These are phyloP conservation scores for Pterula multifida DNA, from an alignment of 1,284 basidiomycete genomes.

Conservation along the genomic window DNA sequence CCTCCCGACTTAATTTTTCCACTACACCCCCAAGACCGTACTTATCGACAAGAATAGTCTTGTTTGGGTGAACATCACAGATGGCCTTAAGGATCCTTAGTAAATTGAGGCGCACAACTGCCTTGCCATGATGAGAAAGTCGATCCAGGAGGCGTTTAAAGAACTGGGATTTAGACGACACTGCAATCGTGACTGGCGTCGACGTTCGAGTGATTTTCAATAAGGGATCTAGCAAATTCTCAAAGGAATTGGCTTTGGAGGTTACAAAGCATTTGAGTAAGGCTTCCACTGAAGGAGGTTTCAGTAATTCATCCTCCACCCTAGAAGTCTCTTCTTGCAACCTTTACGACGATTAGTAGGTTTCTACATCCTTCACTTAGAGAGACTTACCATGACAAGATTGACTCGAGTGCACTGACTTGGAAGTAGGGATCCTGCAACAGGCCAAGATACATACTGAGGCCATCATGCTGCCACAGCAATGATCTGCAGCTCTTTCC, in stretches of 20 bases:
- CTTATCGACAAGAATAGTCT: conserved; percentile 67
- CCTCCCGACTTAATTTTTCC: conserved; percentile 65
- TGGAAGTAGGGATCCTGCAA: conserved; percentile 94
- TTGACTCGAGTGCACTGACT: conserved; percentile 84
- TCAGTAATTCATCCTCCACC: conserved; percentile 81
- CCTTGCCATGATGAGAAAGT: conserved; percentile 68
- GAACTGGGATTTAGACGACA: conserved; percentile 71
- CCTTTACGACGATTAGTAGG: conserved; percentile 30
- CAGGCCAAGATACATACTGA: conserved; percentile 74
- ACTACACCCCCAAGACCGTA: conserved; percentile 75
- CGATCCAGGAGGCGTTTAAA: conserved; percentile 82
- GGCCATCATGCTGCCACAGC: conserved; percentile 82
- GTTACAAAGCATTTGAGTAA: conserved; percentile 79
- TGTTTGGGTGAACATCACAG: conserved; percentile 82
- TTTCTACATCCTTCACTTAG: conserved; percentile 4
- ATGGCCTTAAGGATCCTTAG: conserved; percentile 77
- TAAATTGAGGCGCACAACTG: conserved; percentile 84
- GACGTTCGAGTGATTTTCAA: conserved; percentile 85
- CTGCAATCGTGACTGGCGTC: conserved; percentile 56
- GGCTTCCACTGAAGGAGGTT: conserved; percentile 55
- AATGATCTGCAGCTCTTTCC: conserved; percentile 83
- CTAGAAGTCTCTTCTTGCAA: conserved; percentile 90
- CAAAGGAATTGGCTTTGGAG: conserved; percentile 87
- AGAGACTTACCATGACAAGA: conserved; percentile 70
- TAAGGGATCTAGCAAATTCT: conserved; percentile 87